These are phyloP conservation scores for Komagataella pastoris DNA, from an alignment of 805 yeast species.

Conservation along the genomic window DNA sequence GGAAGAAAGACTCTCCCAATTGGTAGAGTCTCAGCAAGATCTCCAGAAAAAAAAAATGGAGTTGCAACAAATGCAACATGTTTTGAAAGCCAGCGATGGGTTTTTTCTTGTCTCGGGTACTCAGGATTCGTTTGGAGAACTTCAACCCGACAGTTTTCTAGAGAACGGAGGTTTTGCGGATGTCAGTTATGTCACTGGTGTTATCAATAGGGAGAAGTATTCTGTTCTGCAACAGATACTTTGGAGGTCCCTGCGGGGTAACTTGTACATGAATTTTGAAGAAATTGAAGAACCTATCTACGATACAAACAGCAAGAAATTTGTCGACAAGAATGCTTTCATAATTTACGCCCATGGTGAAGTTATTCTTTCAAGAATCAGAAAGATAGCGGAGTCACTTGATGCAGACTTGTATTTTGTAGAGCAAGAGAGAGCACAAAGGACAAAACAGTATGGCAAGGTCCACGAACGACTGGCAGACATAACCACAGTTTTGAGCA, in stretches of 20 bases:
- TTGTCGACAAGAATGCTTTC: constrained; percentile 66
- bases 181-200: constrained; percentile 61
- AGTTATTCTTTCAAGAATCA: constrained; percentile 55
- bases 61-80: constrained; percentile 61
- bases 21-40: constrained; percentile 55
- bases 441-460: constrained; percentile 23
- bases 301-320: constrained; percentile 43
- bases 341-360: constrained; percentile 89
- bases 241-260: constrained; percentile 92
- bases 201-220: constrained; percentile 59
- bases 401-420: constrained; percentile 69
- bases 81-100: constrained; percentile 33
- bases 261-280: constrained; percentile 61
- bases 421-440: constrained; percentile 24
- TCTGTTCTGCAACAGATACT: constrained; percentile 65
- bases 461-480: constrained; percentile 41
- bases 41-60: constrained; percentile 50
- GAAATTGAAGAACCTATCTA: constrained; percentile 60
- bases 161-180: constrained; percentile 24
- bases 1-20: constrained; percentile 63
- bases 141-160: constrained; percentile 21
- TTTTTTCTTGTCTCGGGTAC: constrained; percentile 21
- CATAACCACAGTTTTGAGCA: constrained; percentile 32
- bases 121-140: constrained; percentile 5
- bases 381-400: constrained; percentile 77